These are phyloP conservation scores for Ceratocystis ficicola DNA, from an alignment of 2,329 filamentous ascomycete genomes.

Conservation along the genomic window DNA sequence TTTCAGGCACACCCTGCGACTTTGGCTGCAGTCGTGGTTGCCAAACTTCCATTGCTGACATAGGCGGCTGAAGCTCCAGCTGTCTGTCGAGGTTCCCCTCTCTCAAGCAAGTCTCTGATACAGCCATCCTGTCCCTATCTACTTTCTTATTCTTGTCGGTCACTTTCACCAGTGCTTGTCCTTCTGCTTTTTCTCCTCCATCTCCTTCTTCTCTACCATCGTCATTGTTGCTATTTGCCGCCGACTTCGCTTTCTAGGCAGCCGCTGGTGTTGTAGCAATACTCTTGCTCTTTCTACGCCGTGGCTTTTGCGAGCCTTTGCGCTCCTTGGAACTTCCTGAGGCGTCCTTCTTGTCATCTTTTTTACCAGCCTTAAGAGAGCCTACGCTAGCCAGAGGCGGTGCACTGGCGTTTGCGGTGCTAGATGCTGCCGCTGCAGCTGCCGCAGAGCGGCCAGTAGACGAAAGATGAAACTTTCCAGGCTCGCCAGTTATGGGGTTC, in stretches of 20 bases:
- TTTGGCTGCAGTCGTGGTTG: background rate
- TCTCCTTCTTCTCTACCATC: background rate
- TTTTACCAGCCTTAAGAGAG: background rate
- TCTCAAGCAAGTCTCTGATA: background rate
- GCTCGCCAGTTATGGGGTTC: conserved; percentile 54
- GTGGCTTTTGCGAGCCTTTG: conserved; percentile 30
- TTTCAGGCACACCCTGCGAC: background rate
- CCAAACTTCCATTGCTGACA: no score
- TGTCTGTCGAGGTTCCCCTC: background rate
- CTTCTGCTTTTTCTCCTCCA: background rate
- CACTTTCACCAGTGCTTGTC: background rate
- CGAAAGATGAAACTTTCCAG: conserved; percentile 52
- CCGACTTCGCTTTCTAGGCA: conserved; percentile 12
- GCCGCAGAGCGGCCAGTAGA: conserved; percentile 38
- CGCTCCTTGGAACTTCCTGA: conserved; percentile 28
- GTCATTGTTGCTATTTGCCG: background rate
- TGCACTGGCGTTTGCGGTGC: background rate
- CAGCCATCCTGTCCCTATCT: background rate
- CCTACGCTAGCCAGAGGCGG: background rate
- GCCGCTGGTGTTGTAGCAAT: conserved; percentile 14
- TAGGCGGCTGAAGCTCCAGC: background rate
- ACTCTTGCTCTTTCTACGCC: conserved; percentile 33
- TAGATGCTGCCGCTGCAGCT: conserved; percentile 10
- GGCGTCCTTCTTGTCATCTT: background rate
- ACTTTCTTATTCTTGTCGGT: background rate